Evolutionary conservation across 495 filamentous ascomycete genomes (phyloP), one percentile per base, ranked within the genome.

Genomic region (Neurospora tetrasperma): DNA sequence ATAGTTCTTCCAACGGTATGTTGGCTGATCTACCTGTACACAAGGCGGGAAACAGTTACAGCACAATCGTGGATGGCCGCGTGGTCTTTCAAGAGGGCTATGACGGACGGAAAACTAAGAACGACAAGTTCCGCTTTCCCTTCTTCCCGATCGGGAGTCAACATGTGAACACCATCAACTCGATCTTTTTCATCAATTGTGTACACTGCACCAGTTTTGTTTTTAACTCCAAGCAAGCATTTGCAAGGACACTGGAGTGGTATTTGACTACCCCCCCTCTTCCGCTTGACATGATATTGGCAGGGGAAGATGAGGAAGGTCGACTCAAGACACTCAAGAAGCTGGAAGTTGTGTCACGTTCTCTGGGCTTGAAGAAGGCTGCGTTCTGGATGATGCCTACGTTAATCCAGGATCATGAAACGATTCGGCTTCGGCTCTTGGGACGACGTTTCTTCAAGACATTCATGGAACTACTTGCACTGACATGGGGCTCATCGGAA

Each of bases 131-230:
- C 73, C 78, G 70, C 71, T 86, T 87, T 69, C 54, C 16, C 20
- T 83, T 84, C 71, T 85, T 83, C 59, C 71, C 76, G 4, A 73
- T 85, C 39, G 69, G 68, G 3, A 73, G 72, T 10, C 68, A 77
- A 14, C 78, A 86, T 70, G 80, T 83, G 54, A 71, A 84, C 43
- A 82, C 69, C 35, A 86, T 87, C 71, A 86, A 85, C 73, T 66
- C 69, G 7, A 76, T 85, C 16, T 69, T 86, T 16, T 71, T 87
- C 3, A 82, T 86, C 72, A 78, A 85, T 20, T 72, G 73, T 4
- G 70, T 44, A 7, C 35, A 10, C 20, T 80, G 76, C 46, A 75
- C 74, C 2, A 74, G 73, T 42, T 73, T 84, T 2, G 76, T 83
- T 14, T 85, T 81, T 70, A 70, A 76, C 14, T 75, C 76, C 2